Conservation (phyloP, 176 grass and related monocot genomes). For the Hordeum marinum region DNA sequence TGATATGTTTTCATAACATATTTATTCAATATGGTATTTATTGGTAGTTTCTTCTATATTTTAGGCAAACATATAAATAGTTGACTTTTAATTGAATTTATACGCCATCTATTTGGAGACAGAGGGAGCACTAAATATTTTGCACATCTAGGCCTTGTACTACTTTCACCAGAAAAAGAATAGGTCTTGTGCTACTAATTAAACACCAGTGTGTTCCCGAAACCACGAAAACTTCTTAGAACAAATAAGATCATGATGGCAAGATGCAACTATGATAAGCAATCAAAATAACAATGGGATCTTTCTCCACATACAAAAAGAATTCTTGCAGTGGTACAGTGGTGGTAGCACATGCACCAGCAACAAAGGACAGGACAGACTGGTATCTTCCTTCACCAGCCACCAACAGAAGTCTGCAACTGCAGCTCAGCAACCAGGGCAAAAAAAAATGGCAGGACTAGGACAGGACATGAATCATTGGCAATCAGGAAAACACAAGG, state of each 20-base stretch:
- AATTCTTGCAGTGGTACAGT: neutral
- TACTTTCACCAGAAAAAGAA: too few species aligned
- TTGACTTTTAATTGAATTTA: too few species aligned
- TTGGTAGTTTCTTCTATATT: too few species aligned
- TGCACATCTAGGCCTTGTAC: too few species aligned
- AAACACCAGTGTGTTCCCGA: neutral
- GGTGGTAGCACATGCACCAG: conserved; percentile 10
- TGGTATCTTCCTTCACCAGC: neutral
- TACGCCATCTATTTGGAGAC: too few species aligned
- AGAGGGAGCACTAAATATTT: too few species aligned
- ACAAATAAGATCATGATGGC: neutral
- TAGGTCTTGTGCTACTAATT: too few species aligned
- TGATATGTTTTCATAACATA: too few species aligned
- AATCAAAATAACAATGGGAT: neutral
- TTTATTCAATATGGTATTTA: too few species aligned
- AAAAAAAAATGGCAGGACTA: neutral
- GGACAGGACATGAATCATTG: neutral
- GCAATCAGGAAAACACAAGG: neutral
- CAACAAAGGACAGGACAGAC: neutral
- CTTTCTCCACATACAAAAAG: neutral
- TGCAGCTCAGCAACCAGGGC: neutral
- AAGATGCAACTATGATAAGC: neutral
- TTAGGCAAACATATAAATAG: too few species aligned
- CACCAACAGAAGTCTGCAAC: neutral
- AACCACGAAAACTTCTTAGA: neutral